These are phyloP conservation scores for Artemisia tridentata DNA, from an alignment of 129 eudicot genomes.

Conservation along the genomic window DNA sequence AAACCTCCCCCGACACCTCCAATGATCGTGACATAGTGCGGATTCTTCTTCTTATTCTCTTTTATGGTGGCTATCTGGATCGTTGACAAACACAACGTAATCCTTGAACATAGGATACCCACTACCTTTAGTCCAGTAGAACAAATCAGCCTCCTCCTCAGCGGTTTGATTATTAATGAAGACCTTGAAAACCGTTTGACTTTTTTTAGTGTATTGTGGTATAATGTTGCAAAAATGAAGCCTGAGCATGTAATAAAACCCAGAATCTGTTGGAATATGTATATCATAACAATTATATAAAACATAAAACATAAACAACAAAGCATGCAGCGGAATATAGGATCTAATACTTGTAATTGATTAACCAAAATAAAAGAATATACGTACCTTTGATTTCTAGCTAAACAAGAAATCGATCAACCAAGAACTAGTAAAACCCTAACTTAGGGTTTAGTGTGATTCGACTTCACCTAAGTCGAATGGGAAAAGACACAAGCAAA, in stretches of 20 bases:
- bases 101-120: constrained; percentile 46
- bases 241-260: constrained; percentile 50
- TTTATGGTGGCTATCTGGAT: not conserved
- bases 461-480: no score
- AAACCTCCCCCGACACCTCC: constrained; percentile 31
- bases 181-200: constrained; percentile 36
- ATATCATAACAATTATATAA: no score
- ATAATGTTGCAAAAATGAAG: constrained; percentile 58
- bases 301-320: no score
- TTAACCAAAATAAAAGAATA: no score
- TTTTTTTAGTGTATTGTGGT: not conserved
- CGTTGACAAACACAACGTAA: constrained; percentile 28
- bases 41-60: constrained; percentile 7
- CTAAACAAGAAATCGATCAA: no score
- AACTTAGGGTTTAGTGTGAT: no score
- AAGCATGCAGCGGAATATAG: no score
- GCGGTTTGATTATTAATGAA: constrained; percentile 53
- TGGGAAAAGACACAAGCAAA: no score
- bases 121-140: constrained; percentile 31
- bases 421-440: no score
- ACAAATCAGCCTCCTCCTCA: constrained; percentile 33
- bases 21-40: not conserved
- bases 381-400: no score
- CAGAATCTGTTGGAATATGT: no score
- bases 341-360: no score